A percentile compares a stretch with the other conserved stretches of the same genome.
Evolutionary conservation across 116 monocot genomes (phyloP).

Genomic region (Iris pallida): DNA sequence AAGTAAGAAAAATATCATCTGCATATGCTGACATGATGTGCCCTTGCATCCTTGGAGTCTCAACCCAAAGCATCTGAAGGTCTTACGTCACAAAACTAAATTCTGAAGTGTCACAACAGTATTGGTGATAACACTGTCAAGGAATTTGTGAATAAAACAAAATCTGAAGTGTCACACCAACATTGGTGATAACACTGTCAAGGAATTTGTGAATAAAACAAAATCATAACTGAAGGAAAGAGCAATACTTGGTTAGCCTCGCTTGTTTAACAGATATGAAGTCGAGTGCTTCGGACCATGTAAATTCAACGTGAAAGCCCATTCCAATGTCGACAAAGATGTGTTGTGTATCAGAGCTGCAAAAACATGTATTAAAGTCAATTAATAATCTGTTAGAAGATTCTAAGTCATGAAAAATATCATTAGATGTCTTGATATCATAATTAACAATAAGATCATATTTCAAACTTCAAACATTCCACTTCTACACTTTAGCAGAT

Average conservation of each 20-base stretch:
- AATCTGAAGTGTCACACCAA: neutral
- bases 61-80: no score
- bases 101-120: neutral
- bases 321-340: constrained; percentile 83
- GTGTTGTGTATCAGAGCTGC: constrained; percentile 61
- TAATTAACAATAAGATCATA: no score
- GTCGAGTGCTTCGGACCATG: constrained; percentile 79
- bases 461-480: no score
- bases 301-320: constrained; percentile 85
- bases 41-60: no score
- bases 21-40: no score
- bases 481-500: no score
- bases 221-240: neutral
- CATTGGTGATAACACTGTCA: neutral
- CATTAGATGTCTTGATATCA: no score
- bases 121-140: neutral
- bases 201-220: neutral
- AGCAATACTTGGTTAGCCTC: constrained; percentile 50
- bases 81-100: neutral
- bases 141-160: neutral
- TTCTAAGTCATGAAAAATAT: no score
- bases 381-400: no score
- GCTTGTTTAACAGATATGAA: constrained; percentile 64
- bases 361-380: constrained; percentile 2
- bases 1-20: no score